Evolutionary conservation across 1,284 basidiomycete species (phyloP), one percentile per base, ranked within the genome.

Genomic region (Phellinidium pouzarii): DNA sequence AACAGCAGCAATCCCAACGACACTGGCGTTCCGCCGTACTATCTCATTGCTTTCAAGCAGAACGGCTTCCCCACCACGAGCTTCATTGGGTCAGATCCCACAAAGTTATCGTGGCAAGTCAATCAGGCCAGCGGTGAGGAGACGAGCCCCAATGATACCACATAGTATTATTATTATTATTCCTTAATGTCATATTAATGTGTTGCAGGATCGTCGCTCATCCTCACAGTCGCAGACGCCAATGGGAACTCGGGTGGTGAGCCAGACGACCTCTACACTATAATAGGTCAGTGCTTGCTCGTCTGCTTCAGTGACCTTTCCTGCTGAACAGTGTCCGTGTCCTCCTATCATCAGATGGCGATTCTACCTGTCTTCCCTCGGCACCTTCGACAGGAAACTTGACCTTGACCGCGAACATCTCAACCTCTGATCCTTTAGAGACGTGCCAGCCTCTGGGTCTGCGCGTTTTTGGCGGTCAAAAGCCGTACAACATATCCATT

Each of bases 371-470:
- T 23, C 42, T 52, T 7, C 54, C 54, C 20, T n/a, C 27, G 19
- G 23, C 45, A n/a, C 38, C 54, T 4, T 40, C 40, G 29, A n/a
- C n/a, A n/a, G 25, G 25, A 14, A 56, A 65, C 14, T 72, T 77
- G 48, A 68, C 61, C 3, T 63, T 78, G 34, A 59, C 63, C 1
- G 62, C 75, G 7, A 79, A 78, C 60, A 61, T 74, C 38, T 72
- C 75, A 1, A 60, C 46, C 14, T 41, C 55, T 0, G 60, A 62
- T 4, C 60, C 61, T 4, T 54, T 78, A 4, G 56, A 64, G 22
- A 75, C 76, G 3, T 79, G 77, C 58, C 64, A 76, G 12, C 70
- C 69, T 9, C 74, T 76, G 72, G 71, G 72, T 11, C 59, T 80
- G 3, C 65, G 64, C 1, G 68, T 78, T 34, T 66, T 61, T 3